Conservation (phyloP, 2,329 filamentous ascomycete species). For the Aspergillus carbonarius region DNA sequence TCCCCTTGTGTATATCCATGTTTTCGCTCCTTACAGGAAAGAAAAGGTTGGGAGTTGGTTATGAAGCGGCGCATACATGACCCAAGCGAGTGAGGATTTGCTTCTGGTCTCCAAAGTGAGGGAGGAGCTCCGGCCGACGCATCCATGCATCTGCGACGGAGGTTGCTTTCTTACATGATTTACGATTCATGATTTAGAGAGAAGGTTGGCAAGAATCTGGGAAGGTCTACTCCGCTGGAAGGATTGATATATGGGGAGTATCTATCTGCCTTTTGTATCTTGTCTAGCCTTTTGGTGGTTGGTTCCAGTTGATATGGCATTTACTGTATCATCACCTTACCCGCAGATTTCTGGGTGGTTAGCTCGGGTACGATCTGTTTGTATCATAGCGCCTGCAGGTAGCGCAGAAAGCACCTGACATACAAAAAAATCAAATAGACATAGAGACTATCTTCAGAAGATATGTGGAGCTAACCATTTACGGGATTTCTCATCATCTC, state of each 20-base stretch:
- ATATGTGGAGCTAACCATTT: no score
- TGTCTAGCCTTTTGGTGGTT: background rate
- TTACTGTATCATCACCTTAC: background rate
- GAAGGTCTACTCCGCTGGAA: background rate
- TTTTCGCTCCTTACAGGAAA: slow-evolving; percentile 10
- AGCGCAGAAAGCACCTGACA: background rate
- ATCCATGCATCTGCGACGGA: background rate
- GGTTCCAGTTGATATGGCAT: background rate
- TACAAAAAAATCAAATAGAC: background rate
- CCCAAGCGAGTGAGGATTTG: background rate
- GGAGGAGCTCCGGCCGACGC: background rate
- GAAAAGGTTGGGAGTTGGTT: background rate
- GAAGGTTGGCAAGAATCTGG: background rate
- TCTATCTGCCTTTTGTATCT: no score
- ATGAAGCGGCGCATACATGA: background rate
- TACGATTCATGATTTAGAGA: slow-evolving; percentile 16
- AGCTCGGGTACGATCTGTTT: background rate
- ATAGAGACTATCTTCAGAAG: background rate
- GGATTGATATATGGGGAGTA: background rate
- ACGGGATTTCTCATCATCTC: no score
- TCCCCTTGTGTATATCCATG: background rate
- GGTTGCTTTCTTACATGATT: slow-evolving; percentile 6
- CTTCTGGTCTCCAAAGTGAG: background rate
- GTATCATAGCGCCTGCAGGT: background rate
- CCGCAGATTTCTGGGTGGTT: background rate